Evolutionary conservation across 202 grass and related monocot species (phyloP), one percentile per base, ranked within the genome.

Genomic region (Thinopyrum obtusiflorum): DNA sequence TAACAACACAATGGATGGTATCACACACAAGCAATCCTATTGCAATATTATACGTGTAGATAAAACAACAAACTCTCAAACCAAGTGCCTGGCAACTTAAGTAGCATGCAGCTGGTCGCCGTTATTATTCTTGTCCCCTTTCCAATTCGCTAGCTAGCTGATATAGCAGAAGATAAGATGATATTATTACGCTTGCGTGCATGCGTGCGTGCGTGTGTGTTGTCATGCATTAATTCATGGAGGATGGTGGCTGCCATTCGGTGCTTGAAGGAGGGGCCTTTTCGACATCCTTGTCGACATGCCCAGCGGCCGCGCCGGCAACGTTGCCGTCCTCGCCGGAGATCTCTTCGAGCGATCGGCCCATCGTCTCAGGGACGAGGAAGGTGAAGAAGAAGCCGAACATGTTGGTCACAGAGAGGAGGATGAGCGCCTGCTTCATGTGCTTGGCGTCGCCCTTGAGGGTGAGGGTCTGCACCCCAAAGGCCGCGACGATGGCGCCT

Each of bases 351-450:
- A 90, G 81, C 37, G 89, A 90, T 5, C 32, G 60, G 1, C 85
- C 89, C 80, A 75, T 87, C 7, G 89, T 87, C 81, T 87, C 89
- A 1, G 67, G 68, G 35, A 87, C 76, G 35, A 90, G 66, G 80
- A 87, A 87, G 6, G 89, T 87, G 89, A 90, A 90, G 76, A 84
- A 81, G 81, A 90, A 87, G 32, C 89, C 89, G 28, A 84, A 28
- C 27, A 90, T 57, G 68, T 90, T 87, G 76, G 85, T 87, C 40
- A 74, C 17, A n/a, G 78, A 11, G 26, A 88, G 82, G 4, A 85
- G 11, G 32, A 86, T 68, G 40, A 91, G 89, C 42, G 86, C 78
- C 73, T 37, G 47, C 78, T 1, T 61, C 78, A 79, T 66, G 53
- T 88, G 60, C 15, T 0, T 0, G 14, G 9, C 0, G 10, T 82